These are phyloP conservation scores for Taiozyma onychis DNA, from an alignment of 1,139 yeast genomes.

Conservation along the genomic window DNA sequence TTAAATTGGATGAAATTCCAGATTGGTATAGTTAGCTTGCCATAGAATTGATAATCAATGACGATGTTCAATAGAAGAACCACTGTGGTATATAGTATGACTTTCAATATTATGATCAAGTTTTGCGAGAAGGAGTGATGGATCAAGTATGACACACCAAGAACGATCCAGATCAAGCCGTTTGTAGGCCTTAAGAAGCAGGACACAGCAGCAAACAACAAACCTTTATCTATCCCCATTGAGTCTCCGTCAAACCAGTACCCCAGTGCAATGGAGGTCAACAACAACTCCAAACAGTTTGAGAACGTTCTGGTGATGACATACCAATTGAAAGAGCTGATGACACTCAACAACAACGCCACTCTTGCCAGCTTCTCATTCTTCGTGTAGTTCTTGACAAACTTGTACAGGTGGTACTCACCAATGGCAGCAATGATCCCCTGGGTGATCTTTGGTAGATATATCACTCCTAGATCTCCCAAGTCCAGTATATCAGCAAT, in stretches of 20 bases:
- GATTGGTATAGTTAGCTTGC: slow-evolving; percentile 53
- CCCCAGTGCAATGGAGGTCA: slow-evolving; percentile 65
- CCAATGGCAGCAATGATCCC: slow-evolving; percentile 68
- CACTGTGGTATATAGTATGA: slow-evolving; percentile 22
- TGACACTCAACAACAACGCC: slow-evolving; percentile 47
- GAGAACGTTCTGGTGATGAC: slow-evolving; percentile 79
- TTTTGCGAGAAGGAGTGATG: slow-evolving; percentile 10
- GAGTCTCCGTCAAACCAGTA: slow-evolving; percentile 47
- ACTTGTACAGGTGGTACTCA: slow-evolving; percentile 53
- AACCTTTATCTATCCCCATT: slow-evolving; percentile 20
- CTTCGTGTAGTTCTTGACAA: slow-evolving; percentile 37
- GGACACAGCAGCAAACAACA: slow-evolving; percentile 45
- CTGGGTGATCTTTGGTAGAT: slow-evolving; percentile 61
- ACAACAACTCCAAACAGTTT: slow-evolving; percentile 70
- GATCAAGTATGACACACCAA: slow-evolving; percentile 37
- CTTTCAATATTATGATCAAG: slow-evolving; percentile 19
- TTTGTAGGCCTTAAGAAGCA: slow-evolving; percentile 83
- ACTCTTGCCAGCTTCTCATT: slow-evolving; percentile 38
- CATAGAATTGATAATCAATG: slow-evolving; percentile 61
- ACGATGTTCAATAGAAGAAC: slow-evolving; percentile 33
- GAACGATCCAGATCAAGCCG: slow-evolving; percentile 61
- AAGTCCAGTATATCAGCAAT: slow-evolving; percentile 22
- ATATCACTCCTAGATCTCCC: slow-evolving; percentile 32
- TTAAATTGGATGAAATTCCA: slow-evolving; percentile 73
- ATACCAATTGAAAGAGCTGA: slow-evolving; percentile 82